Evolutionary conservation across 306 rosid genomes (phyloP).

Genomic region (Cucumis melo): DNA sequence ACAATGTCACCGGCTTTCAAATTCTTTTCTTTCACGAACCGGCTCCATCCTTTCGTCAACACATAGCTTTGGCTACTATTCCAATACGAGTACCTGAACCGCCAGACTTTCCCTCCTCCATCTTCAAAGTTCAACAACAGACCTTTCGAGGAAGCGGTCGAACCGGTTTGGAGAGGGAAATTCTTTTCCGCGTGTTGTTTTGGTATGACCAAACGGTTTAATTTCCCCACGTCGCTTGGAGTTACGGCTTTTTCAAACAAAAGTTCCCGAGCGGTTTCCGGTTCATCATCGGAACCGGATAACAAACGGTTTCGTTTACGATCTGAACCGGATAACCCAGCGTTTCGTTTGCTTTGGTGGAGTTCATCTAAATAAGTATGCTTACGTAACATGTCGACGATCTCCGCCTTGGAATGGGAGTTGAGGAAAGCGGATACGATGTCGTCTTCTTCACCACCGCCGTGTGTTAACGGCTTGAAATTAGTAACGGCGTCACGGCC

Average conservation of each 20-base stretch:
- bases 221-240: conserved; percentile 88
- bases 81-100: conserved; percentile 95
- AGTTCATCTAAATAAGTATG: conserved; percentile 88
- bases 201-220: conserved; percentile 82
- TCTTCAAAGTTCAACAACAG: conserved; percentile 71
- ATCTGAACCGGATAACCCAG: conserved; percentile 15
- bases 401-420: conserved; percentile 76
- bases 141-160: conserved; percentile 30
- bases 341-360: conserved; percentile 59
- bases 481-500: conserved; percentile 91
- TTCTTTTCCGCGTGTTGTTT: conserved; percentile 96
- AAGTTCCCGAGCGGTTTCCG: conserved; percentile 39
- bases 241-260: conserved; percentile 85
- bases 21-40: conserved; percentile 88
- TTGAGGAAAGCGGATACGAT: conserved; percentile 42
- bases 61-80: conserved; percentile 96
- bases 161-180: conserved; percentile 49
- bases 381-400: conserved; percentile 93
- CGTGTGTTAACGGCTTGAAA: conserved; percentile 33
- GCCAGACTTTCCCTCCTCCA: conserved; percentile 87
- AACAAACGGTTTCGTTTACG: neutral
- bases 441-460: conserved; percentile 20
- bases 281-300: conserved; percentile 4
- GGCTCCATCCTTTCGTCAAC: conserved; percentile 91
- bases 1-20: conserved; percentile 87